Base-by-base conservation (phyloP, 768 basidiomycete genomes). In the Suillus discolor region DNA sequence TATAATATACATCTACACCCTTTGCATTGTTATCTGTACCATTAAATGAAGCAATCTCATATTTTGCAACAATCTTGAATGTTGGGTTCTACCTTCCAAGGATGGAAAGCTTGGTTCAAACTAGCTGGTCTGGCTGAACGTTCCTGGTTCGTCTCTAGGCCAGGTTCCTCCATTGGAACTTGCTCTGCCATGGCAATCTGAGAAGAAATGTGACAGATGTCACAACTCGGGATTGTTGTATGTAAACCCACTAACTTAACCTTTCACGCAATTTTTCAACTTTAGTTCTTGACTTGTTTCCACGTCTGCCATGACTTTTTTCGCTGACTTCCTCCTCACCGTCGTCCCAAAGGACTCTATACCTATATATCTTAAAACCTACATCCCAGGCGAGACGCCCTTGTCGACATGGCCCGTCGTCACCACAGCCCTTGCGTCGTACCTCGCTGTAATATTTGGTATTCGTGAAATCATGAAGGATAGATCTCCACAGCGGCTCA, bases 371-470 rank as follows among this genome's bases (percentile, higher is more conserved):
- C 76, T 82, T 59, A 76, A 75, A 59, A 81, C 79, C 57, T 90
- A 87, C 82, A 81, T 87, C 31, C 78, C 75, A 8, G 89, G 88
- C 20, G 76, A 77, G 65, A 86, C 87, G 0, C 90, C 90, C 20
- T 65, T 91, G 45, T 87, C 85, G 49, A 90, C 88, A 4, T 71
- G 79, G 55, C 84, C 87, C 65, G 84, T 84, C 69, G 97, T 99
- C 63, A 74, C 86, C 39, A 79, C 85, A 38, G 80, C 91, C 16
- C 85, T 99, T 68, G 85, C 78, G 38, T 84, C 85, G 64, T 99
- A 99, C 83, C 88, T 99, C 70, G 89, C 86, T 78, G 80, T 90
- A 81, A 89, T 99, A 74, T 99, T 98, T 74, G 87, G 91, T 68
- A 85, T 91, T 42, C 89, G 89, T 74, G 88, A 87, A 70, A 75